These are phyloP conservation scores for Apophysomyces trapeziformis DNA, from an alignment of 371 early-diverging fungal genomes.

Conservation along the genomic window DNA sequence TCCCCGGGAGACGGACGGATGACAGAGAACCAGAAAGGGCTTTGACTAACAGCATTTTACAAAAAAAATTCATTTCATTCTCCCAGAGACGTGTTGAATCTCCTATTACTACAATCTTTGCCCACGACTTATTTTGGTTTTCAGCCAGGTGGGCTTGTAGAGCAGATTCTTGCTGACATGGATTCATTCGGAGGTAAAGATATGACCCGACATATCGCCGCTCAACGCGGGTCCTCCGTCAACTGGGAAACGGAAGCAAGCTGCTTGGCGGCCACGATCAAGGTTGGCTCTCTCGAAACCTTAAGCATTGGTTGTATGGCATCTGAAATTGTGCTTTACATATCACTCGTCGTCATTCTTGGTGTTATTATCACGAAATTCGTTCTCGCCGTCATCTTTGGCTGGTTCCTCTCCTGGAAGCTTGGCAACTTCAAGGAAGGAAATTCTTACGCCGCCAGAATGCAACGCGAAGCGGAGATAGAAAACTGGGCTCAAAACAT, in stretches of 20 bases:
- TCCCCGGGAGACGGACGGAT: too few species aligned
- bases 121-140: slow-evolving; percentile 31
- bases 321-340: slow-evolving; percentile 66
- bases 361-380: slow-evolving; percentile 73
- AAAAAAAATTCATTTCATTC: not conserved
- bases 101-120: slow-evolving; percentile 36
- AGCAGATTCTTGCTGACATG: slow-evolving; percentile 22
- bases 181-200: slow-evolving; percentile 37
- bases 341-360: slow-evolving; percentile 64
- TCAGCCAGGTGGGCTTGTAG: slow-evolving; percentile 36
- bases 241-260: slow-evolving; percentile 41
- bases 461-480: slow-evolving; percentile 60
- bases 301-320: slow-evolving; percentile 74
- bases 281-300: slow-evolving; percentile 72
- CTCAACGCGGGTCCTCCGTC: slow-evolving; percentile 18
- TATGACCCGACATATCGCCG: slow-evolving; percentile 36
- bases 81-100: slow-evolving; percentile 43
- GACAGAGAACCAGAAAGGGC: too few species aligned
- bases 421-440: slow-evolving; percentile 62
- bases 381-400: slow-evolving; percentile 74
- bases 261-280: slow-evolving; percentile 67
- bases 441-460: slow-evolving; percentile 51
- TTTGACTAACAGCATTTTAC: too few species aligned
- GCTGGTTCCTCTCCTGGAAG: slow-evolving; percentile 70
- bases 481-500: slow-evolving; percentile 66